Conservation (phyloP, 2,329 filamentous ascomycete species). For the Chaetomiaceae sp. region DNA sequence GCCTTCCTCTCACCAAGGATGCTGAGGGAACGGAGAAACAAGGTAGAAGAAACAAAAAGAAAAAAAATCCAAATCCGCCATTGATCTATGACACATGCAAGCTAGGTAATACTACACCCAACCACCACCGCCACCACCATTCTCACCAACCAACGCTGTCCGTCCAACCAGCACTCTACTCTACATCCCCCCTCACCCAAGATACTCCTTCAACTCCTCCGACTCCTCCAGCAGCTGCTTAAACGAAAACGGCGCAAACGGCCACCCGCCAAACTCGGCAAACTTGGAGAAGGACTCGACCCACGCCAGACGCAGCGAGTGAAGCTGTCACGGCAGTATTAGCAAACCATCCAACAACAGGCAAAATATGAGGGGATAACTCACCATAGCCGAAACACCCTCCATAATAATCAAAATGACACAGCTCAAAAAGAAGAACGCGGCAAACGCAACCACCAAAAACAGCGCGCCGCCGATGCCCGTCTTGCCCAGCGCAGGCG, state of each 20-base stretch:
- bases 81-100: conserved; percentile 14
- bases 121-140: background rate
- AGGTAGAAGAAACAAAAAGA: background rate
- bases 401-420: conserved; percentile 86
- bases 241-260: conserved; percentile 89
- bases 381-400: conserved; percentile 82
- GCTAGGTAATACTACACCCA: conserved; percentile 6
- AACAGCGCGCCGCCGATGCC: conserved; percentile 70
- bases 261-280: conserved; percentile 83
- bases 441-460: conserved; percentile 75
- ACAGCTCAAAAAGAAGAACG: conserved; percentile 80
- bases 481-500: conserved; percentile 63
- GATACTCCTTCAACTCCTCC: conserved; percentile 54
- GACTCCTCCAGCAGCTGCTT: conserved; percentile 80
- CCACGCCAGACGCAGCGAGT: conserved; percentile 82
- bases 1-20: no score
- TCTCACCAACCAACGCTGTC: background rate
- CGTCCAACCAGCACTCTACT: background rate
- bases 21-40: background rate
- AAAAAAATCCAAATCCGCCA: background rate
- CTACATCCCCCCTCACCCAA: no score
- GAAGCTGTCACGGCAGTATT: conserved; percentile 22
- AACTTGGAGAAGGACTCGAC: conserved; percentile 98
- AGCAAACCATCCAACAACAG: background rate
- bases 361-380: conserved; percentile 6